Evolutionary conservation across 2,329 filamentous ascomycete genomes (phyloP).

Genomic region (Colletotrichum graminicola): DNA sequence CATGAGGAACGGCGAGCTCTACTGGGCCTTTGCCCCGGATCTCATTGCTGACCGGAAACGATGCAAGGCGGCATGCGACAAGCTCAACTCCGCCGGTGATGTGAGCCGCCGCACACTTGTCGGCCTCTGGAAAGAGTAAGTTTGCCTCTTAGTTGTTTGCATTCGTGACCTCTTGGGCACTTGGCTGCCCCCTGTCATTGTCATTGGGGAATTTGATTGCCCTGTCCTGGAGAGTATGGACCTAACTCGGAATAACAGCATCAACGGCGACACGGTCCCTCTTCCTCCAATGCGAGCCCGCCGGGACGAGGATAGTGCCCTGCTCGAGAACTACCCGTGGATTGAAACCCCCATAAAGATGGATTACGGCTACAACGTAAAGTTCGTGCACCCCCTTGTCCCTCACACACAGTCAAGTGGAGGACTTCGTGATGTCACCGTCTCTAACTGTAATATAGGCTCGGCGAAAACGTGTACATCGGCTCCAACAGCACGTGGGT

Average conservation of each 20-base stretch:
- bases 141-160: constrained; percentile 39
- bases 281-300: constrained; percentile 71
- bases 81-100: constrained; percentile 74
- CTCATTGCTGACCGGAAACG: constrained; percentile 72
- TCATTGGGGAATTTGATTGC: neutral
- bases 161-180: neutral
- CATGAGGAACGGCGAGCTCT: constrained; percentile 78
- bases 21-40: constrained; percentile 78
- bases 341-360: constrained; percentile 77
- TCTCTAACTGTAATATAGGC: constrained; percentile 49
- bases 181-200: neutral
- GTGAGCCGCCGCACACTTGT: constrained; percentile 71
- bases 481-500: constrained; percentile 81
- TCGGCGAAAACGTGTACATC: constrained; percentile 80
- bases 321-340: constrained; percentile 75
- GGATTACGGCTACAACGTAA: constrained; percentile 84
- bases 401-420: neutral
- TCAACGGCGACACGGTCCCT: constrained; percentile 71
- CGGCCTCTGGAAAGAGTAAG: constrained; percentile 79
- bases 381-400: constrained; percentile 49
- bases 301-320: constrained; percentile 72
- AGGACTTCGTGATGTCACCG: neutral
- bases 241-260: constrained; percentile 56
- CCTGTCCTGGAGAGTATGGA: neutral
- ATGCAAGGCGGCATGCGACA: constrained; percentile 70